phyloP scores from a whole-genome alignment of 257 asterid species.

The Rubia yunnanensis region DNA sequence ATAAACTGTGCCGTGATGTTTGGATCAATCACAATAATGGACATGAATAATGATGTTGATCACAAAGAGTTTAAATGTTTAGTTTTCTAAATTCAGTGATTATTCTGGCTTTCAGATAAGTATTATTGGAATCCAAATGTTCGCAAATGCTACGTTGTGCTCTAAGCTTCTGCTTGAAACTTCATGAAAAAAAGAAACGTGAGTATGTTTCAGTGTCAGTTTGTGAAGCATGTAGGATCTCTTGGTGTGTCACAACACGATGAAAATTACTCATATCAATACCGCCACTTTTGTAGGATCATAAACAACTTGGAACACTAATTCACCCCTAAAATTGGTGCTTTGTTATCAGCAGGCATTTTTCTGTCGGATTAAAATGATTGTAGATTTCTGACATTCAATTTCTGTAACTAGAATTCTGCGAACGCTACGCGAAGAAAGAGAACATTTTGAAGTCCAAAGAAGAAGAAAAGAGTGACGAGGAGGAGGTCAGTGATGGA shows the following conservation, averaged over 20 bases:
- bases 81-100: background rate
- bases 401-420: conserved; percentile 40
- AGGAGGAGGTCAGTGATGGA: conserved; percentile 50
- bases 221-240: too few species aligned
- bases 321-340: background rate
- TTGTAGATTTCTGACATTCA: background rate
- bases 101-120: background rate
- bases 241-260: too few species aligned
- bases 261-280: too few species aligned
- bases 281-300: background rate
- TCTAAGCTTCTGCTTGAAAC: background rate
- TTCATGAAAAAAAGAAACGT: background rate
- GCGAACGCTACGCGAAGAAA: conserved; percentile 79
- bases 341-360: background rate
- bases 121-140: background rate
- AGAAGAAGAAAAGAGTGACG: conserved; percentile 53
- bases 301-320: background rate
- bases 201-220: background rate
- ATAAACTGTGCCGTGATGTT: background rate
- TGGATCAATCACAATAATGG: background rate
- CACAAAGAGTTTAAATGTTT: background rate
- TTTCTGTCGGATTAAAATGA: background rate
- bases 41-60: background rate
- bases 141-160: background rate
- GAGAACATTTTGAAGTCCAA: conserved; percentile 29